Conservation (phyloP, 2,329 filamentous ascomycete species). For the Pseudocercospora fijiensis region DNA sequence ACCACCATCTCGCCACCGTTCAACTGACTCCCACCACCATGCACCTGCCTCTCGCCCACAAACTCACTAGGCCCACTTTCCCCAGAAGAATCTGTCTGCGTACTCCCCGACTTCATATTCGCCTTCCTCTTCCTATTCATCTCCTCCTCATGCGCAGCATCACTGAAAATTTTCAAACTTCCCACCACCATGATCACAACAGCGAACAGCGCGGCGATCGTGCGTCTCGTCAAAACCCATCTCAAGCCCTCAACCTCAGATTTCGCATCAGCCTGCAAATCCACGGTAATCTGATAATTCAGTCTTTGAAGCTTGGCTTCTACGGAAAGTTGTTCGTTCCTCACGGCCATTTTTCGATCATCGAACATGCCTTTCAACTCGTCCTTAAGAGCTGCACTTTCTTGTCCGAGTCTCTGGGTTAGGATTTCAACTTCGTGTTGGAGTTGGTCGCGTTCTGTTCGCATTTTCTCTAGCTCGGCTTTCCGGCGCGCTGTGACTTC, state of each 20-base stretch:
- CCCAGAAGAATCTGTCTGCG: constrained; percentile 33
- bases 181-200: constrained; percentile 48
- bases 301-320: constrained; percentile 87
- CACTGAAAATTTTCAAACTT: constrained; percentile 43
- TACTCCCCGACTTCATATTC: constrained; percentile 30
- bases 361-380: constrained; percentile 95
- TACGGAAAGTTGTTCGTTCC: constrained; percentile 80
- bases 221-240: constrained; percentile 74
- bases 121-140: constrained; percentile 42
- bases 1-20: constrained; percentile 34
- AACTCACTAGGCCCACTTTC: constrained; percentile 10
- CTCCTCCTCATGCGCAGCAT: constrained; percentile 42
- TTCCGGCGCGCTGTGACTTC: constrained; percentile 79
- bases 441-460: constrained; percentile 77
- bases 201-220: constrained; percentile 58
- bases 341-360: constrained; percentile 87
- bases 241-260: constrained; percentile 87
- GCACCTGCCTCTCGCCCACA: constrained; percentile 9
- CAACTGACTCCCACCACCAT: constrained; percentile 13
- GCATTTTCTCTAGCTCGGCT: constrained; percentile 74
- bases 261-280: constrained; percentile 83
- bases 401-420: constrained; percentile 79
- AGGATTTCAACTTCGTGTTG: constrained; percentile 96
- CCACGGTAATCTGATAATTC: constrained; percentile 93
- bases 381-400: constrained; percentile 77